These are phyloP conservation scores for Chalciporus sphaerocephalus DNA, from an alignment of 768 basidiomycete species.

Conservation along the genomic window DNA sequence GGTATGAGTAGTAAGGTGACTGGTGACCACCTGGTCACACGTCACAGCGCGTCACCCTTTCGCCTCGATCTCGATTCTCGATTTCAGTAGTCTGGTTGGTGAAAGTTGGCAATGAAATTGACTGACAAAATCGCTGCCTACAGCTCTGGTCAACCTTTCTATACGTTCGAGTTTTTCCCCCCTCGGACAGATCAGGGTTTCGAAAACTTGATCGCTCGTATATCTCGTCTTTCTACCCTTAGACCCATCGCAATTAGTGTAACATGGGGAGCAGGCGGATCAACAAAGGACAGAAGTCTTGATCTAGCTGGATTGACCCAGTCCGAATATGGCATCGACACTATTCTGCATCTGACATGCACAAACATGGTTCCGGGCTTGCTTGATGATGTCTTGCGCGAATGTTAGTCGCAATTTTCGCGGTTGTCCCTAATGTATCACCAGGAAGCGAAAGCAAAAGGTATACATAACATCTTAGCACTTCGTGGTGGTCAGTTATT, in stretches of 20 bases:
- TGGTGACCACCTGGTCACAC: too few relatives aligned
- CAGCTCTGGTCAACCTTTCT: conserved; percentile 59
- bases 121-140: conserved; percentile 58
- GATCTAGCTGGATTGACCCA: conserved; percentile 82
- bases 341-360: conserved; percentile 92
- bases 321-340: conserved; percentile 71
- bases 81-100: too few relatives aligned
- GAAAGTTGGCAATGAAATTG: conserved; percentile 84
- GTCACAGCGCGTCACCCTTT: too few relatives aligned
- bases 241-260: conserved; percentile 83
- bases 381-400: conserved; percentile 81
- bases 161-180: conserved; percentile 96
- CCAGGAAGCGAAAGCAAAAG: conserved; percentile 75
- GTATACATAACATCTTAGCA: conserved; percentile 87
- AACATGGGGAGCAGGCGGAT: conserved; percentile 97
- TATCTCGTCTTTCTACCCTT: conserved; percentile 73
- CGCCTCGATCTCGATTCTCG: too few relatives aligned
- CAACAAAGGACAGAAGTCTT: conserved; percentile 81
- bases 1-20: too few relatives aligned
- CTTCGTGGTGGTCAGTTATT: conserved; percentile 73
- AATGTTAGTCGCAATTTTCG: conserved; percentile 32
- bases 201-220: conserved; percentile 84
- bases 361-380: conserved; percentile 92
- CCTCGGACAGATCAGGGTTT: conserved; percentile 93
- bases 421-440: conserved; percentile 2